Evolutionary conservation across 1,284 basidiomycete genomes (phyloP).

Genomic region (Pyrrhoderma lamaoense): DNA sequence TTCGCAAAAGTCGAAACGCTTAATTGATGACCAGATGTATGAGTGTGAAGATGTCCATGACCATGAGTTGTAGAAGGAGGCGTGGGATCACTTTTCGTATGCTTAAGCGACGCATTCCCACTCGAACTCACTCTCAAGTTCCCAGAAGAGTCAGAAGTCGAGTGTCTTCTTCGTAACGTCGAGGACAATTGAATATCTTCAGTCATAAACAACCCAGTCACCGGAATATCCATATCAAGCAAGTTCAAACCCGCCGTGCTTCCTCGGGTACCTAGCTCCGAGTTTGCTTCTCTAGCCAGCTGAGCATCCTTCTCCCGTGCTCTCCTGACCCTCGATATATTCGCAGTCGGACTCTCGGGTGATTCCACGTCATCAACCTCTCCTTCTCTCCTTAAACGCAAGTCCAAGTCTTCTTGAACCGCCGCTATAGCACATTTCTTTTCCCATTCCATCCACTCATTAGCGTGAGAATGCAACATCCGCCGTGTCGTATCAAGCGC

Average conservation of each 20-base stretch:
- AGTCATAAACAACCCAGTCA: too few relatives aligned
- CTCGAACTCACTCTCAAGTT: slow-evolving; percentile 8
- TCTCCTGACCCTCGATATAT: slow-evolving; percentile 8
- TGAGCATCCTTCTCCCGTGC: neutral
- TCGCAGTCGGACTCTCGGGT: neutral
- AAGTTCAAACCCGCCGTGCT: slow-evolving; percentile 23
- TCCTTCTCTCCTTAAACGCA: neutral
- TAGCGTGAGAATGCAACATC: slow-evolving; percentile 48
- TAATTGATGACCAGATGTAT: slow-evolving; percentile 25
- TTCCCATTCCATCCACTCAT: slow-evolving; percentile 80
- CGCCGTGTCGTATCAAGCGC: slow-evolving; percentile 67
- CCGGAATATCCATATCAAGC: too few relatives aligned
- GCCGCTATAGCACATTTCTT: slow-evolving; percentile 43
- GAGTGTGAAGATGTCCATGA: neutral
- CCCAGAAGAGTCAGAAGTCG: slow-evolving; percentile 10
- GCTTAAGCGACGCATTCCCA: slow-evolving; percentile 10
- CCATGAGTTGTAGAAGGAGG: slow-evolving; percentile 27
- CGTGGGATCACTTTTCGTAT: slow-evolving; percentile 16
- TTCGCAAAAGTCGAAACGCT: slow-evolving; percentile 23
- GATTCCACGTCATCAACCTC: neutral
- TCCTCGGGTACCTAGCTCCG: slow-evolving; percentile 3
- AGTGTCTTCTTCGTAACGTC: slow-evolving; percentile 16
- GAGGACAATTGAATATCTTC: slow-evolving; percentile 16
- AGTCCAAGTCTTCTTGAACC: neutral
- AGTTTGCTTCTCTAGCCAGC: too few relatives aligned